These are phyloP conservation scores for Cladosporium cucumerinum DNA, from an alignment of 2,329 filamentous ascomycete genomes.

Conservation along the genomic window DNA sequence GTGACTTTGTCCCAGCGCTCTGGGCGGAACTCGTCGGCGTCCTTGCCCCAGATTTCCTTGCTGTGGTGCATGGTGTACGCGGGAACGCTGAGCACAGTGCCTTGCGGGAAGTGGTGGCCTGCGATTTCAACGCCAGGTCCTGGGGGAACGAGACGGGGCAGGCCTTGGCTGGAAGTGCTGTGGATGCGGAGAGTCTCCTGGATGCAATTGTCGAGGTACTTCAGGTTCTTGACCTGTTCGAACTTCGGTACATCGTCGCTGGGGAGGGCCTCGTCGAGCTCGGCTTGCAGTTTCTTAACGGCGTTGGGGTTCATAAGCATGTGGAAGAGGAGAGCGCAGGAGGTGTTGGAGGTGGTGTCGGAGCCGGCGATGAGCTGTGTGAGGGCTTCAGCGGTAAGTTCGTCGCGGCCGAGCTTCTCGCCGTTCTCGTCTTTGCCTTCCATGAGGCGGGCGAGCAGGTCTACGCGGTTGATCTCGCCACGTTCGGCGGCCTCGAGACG, in stretches of 20 bases:
- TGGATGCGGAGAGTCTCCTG: slow-evolving; percentile 84
- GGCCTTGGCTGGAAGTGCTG: slow-evolving; percentile 79
- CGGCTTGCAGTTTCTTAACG: slow-evolving; percentile 66
- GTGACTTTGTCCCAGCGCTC: slow-evolving; percentile 42
- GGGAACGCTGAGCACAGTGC: slow-evolving; percentile 39
- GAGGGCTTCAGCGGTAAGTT: slow-evolving; percentile 82
- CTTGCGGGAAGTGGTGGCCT: slow-evolving; percentile 64
- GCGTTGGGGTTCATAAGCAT: slow-evolving; percentile 67
- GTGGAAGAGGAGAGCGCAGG: slow-evolving; percentile 80
- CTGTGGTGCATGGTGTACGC: slow-evolving; percentile 42
- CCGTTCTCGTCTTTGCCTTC: slow-evolving; percentile 80
- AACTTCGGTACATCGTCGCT: slow-evolving; percentile 62
- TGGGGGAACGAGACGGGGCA: slow-evolving; percentile 69
- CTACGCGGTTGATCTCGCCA: slow-evolving; percentile 60
- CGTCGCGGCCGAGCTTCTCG: slow-evolving; percentile 68
- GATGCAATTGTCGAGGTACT: slow-evolving; percentile 72
- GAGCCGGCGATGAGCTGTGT: slow-evolving; percentile 82
- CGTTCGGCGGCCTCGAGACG: slow-evolving; percentile 65
- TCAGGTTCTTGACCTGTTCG: slow-evolving; percentile 69
- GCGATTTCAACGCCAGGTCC: slow-evolving; percentile 62
- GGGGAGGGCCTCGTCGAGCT: slow-evolving; percentile 70
- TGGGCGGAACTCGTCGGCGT: slow-evolving; percentile 40
- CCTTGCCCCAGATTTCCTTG: slow-evolving; percentile 40
- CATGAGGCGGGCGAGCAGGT: slow-evolving; percentile 79
- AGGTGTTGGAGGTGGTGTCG: slow-evolving; percentile 75